phyloP scores from a whole-genome alignment of 371 early-diverging fungal species.

The Rhizopus microsporus region DNA sequence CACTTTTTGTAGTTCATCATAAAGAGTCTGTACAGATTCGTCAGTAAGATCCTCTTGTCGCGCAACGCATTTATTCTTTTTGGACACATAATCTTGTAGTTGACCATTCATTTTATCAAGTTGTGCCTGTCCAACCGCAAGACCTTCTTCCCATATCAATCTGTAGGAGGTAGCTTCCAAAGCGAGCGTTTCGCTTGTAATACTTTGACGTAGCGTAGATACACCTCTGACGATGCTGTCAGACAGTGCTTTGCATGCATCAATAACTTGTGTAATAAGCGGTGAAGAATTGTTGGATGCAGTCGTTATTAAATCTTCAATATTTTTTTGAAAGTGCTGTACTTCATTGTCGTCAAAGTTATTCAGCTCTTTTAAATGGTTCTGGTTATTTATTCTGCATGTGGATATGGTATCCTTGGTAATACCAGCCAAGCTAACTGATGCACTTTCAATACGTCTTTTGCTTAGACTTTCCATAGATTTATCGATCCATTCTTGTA shows the following conservation, averaged over 20 bases:
- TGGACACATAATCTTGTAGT: slow-evolving; percentile 17
- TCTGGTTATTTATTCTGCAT: slow-evolving; percentile 1
- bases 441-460: slow-evolving; percentile 18
- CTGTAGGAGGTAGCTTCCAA: slow-evolving; percentile 17
- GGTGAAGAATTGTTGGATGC: slow-evolving; percentile 3
- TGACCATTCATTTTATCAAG: slow-evolving; percentile 19
- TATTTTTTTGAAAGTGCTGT: neutral
- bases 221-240: slow-evolving; percentile 14
- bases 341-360: slow-evolving; percentile 9
- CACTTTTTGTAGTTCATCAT: slow-evolving; percentile 11
- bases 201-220: slow-evolving; percentile 7
- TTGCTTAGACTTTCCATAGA: slow-evolving; percentile 1
- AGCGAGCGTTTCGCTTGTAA: slow-evolving; percentile 6
- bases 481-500: slow-evolving; percentile 21
- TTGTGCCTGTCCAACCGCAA: slow-evolving; percentile 3
- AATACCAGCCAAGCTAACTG: neutral
- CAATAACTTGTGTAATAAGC: slow-evolving; percentile 7
- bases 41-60: slow-evolving; percentile 22
- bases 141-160: slow-evolving; percentile 18
- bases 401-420: slow-evolving; percentile 1
- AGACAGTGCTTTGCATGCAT: slow-evolving; percentile 2
- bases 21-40: neutral
- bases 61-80: slow-evolving; percentile 34
- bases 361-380: neutral
- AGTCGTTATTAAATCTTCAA: slow-evolving; percentile 6